Evolutionary conservation across 495 filamentous ascomycete species (phyloP), one percentile per base, ranked within the genome.

Genomic region (Xylaria curta): DNA sequence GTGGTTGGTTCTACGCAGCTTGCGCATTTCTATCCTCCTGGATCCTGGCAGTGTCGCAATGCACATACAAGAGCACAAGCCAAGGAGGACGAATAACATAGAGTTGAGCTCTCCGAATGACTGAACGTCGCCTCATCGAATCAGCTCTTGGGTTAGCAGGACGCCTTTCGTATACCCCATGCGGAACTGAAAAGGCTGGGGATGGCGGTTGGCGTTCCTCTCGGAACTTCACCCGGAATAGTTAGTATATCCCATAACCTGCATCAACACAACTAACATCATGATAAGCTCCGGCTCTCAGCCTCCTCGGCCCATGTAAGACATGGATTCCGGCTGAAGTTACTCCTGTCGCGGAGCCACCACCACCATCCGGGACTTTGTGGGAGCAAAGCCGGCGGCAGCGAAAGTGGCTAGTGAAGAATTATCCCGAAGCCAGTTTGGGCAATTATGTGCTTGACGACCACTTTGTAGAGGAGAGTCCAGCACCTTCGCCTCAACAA

Each of bases 341-440:
- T n/a, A 53, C 64, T 63, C 67, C 24, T 47, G 49, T 63, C 28
- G 26, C 59, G 51, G 49, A 60, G 31, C 65, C 61, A 44, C 47
- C 54, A 38, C 69, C 74, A 61, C 72, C 71, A 10, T 42, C 72
- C 54, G 72, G 67, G 38, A 68, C 49, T 0, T 66, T 74, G 8
- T 74, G 65, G 53, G 47, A 79, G 40, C 36, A 70, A 33, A 68
- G 56, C 42, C 76, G 71, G 47, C 65, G 73, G 6, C 81, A 83
- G 64, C 76, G 77, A n/a, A 79, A 73, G 61, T 84, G 79, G 80
- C 76, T 85, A 19, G 38, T 81, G 4, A 80, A 79, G 40, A 46
- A 72, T 10, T 69, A 81, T 44, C 83, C 83, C 3, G 82, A 84
- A 59, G 82, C 82, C 17, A 77, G 74, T 47, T 38, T 85, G 38